These are phyloP conservation scores for Helotiales sp. DNA, from an alignment of 2,329 filamentous ascomycete species.

Conservation along the genomic window DNA sequence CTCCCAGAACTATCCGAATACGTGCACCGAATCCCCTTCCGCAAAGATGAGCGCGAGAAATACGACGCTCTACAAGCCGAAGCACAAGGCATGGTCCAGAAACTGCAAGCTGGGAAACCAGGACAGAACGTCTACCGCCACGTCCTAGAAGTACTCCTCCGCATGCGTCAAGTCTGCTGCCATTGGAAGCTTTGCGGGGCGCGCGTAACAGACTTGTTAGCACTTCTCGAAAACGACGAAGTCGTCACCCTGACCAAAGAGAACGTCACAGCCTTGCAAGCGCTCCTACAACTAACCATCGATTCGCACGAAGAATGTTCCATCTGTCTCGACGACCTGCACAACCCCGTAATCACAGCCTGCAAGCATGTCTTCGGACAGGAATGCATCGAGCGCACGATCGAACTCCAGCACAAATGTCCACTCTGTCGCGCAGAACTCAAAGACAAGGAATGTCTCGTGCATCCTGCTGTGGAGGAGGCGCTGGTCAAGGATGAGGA, in stretches of 20 bases:
- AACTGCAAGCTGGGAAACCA: slow-evolving; percentile 57
- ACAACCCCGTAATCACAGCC: slow-evolving; percentile 78
- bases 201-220: slow-evolving; percentile 73
- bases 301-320: slow-evolving; percentile 84
- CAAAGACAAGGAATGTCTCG: slow-evolving; percentile 63
- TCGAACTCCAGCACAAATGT: slow-evolving; percentile 78
- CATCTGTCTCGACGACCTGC: slow-evolving; percentile 76
- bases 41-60: slow-evolving; percentile 73
- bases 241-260: slow-evolving; percentile 72
- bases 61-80: slow-evolving; percentile 78
- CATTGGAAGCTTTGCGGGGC: slow-evolving; percentile 84
- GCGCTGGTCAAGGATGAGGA: slow-evolving; percentile 47
- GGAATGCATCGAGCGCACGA: slow-evolving; percentile 74
- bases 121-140: slow-evolving; percentile 66
- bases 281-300: slow-evolving; percentile 75
- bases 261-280: slow-evolving; percentile 74
- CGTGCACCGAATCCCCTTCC: slow-evolving; percentile 75
- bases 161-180: slow-evolving; percentile 85
- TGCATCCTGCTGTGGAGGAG: slow-evolving; percentile 66
- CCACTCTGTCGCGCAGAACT: slow-evolving; percentile 81
- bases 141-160: slow-evolving; percentile 79
- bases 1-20: slow-evolving; percentile 80
- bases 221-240: slow-evolving; percentile 69
- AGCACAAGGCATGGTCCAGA: slow-evolving; percentile 72
- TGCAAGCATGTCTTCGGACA: slow-evolving; percentile 83